Base-by-base conservation (phyloP, 1,284 basidiomycete genomes). In the Melampsora americana region DNA sequence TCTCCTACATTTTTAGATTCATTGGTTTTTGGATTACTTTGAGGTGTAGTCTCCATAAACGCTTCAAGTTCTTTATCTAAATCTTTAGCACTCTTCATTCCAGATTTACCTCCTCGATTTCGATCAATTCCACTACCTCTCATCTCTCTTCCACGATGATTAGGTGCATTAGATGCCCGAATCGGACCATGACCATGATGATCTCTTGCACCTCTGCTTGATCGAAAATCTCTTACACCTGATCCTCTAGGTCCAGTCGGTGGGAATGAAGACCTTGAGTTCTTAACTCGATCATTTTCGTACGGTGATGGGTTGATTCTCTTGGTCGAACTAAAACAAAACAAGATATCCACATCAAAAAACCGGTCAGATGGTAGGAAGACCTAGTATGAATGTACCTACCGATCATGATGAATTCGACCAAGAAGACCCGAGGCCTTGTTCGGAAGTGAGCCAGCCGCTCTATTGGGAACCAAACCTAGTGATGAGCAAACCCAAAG, bases 61-160 rank as follows among this genome's bases (percentile, higher is more conserved):
- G 71, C 71, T 53, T 73, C 71, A 62, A 73, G 39, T 64, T 73
- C 71, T n/a, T 66, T 73, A 46, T 73, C 71, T 53, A 73, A 46
- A 26, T 73, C 71, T 11, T 30, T 39, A 14, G 71, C 62, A 30
- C 64, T 66, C 26, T 73, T 73, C 5, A 66, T 48, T 14, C 9
- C 42, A 7, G 56, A 44, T 30, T 5, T 28, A 12, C 35, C 56
- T 3, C 56, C 60, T 7, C 70, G 30, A 39, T 18, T 30, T 12
- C 62, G 61, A 32, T 66, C 71, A 9, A n/a, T 16, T 11, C 26
- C 12, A 23, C 71, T 35, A 59, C 71, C 62, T 30, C 44, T 23
- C 3, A 48, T 48, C 6, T 23, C 50, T 39, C 44, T 30, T 28
- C 30, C 30, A 12, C 70, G 62, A 5, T 23, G 23, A 4, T 2